phyloP scores from a whole-genome alignment of 2,329 filamentous ascomycete genomes.

The Cryphonectria radicalis region DNA sequence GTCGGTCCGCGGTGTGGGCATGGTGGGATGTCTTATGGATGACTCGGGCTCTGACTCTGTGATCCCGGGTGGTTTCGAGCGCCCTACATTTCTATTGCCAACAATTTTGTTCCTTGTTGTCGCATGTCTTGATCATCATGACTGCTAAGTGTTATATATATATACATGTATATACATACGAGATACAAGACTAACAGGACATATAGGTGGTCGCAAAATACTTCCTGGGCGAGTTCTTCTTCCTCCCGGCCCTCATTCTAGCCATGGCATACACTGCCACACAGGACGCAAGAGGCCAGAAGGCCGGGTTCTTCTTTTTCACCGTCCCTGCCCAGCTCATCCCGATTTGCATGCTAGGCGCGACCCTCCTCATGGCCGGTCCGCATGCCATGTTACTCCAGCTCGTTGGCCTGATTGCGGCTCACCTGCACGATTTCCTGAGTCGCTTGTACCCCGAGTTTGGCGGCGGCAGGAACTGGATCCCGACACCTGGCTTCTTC shows the following conservation, averaged over 20 bases:
- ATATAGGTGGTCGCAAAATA: conserved; percentile 55
- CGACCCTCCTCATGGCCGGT: conserved; percentile 69
- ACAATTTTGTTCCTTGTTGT: conserved; percentile 30
- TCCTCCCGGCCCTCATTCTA: conserved; percentile 70
- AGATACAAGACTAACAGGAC: conserved; percentile 16
- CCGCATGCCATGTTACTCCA: conserved; percentile 66
- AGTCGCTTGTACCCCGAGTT: conserved; percentile 87
- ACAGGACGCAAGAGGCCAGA: conserved; percentile 80
- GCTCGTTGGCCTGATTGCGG: conserved; percentile 79
- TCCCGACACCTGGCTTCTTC: conserved; percentile 75
- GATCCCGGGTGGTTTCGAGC: conserved; percentile 63
- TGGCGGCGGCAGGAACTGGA: conserved; percentile 77
- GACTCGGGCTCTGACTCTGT: conserved; percentile 65
- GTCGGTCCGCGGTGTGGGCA: conserved; percentile 69
- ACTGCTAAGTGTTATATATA: too few relatives aligned
- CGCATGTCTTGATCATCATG: conserved; percentile 19
- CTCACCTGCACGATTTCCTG: conserved; percentile 89
- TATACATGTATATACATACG: neutral
- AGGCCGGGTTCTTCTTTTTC: conserved; percentile 79
- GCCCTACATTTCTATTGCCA: conserved; percentile 59
- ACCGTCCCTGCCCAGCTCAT: conserved; percentile 81
- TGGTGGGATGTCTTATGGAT: conserved; percentile 78
- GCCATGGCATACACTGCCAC: conserved; percentile 83
- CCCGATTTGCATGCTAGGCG: conserved; percentile 77
- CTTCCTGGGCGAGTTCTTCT: conserved; percentile 55